Evolutionary conservation across 106 monocot genomes (phyloP), one percentile per base, ranked within the genome.

Genomic region (Dendrobium officinale): DNA sequence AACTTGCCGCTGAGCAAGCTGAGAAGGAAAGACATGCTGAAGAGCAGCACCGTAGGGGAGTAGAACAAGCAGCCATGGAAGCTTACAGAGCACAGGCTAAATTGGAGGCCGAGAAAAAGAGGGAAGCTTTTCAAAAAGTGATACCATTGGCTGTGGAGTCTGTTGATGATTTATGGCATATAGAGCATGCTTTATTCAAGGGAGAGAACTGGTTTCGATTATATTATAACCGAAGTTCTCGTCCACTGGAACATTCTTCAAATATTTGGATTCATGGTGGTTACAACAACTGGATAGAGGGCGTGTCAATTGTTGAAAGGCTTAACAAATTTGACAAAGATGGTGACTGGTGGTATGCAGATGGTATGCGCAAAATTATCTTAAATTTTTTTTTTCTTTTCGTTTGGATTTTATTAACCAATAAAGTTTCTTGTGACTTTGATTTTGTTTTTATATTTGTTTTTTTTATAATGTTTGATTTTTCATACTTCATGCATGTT

Each of bases 251-350:
- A 73, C 80, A 93, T 93, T 82, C 89, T 77, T 37, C 81, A 51
- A 85, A 95, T 58, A 81, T 98, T 64, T 98, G 95, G 95, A 87
- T 98, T 87, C 98, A 95, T 88, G 98, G 98, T 42, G 92, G 98
- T 75, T 81, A 95, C 87, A 98, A 95, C 78, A 92, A 85, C 47
- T 98, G 98, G 98, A 83, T 15, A 54, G 89, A 95, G 66, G 98
- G 98, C 26, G 83, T 91, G 27, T 86, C 88, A 42, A 84, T 95
- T 77, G 75, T 85, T 77, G 88, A 87, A 85, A 90, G 77, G 79
- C 88, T 98, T 75, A 37, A 72, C 18, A 82, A 43, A 49, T 84
- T 77, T 19, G 83, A 88, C 22, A 86, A 84, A 76, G 88, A 88
- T 87, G 94, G 91, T 61, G 92, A 95, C 82, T 98, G 95, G 98